Evolutionary conservation across 495 filamentous ascomycete genomes (phyloP), one percentile per base, ranked within the genome.

Genomic region (Neurospora pannonica): DNA sequence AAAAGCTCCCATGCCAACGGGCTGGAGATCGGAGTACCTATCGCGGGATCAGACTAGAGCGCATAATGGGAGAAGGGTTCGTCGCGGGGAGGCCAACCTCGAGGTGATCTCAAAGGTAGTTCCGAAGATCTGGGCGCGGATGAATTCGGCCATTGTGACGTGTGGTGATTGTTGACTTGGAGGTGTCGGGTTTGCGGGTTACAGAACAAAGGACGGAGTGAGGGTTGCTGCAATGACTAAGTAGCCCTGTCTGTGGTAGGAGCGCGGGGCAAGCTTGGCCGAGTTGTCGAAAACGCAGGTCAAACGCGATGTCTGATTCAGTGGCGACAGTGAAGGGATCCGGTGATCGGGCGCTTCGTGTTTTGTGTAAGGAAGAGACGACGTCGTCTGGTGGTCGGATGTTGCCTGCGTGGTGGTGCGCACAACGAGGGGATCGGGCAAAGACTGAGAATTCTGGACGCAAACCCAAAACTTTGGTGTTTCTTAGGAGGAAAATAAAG

Each of bases 101-200:
- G 95, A 98, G 75, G 96, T 99, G 85, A 99, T 99, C 89, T 99
- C 96, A 80, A 99, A 99, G 76, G 96, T 98, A 71, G 97, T 98
- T 83, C 96, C 97, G 81, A 99, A 99, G 83, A 99, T 98, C 90
- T 97, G 94, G 80, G 96, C 95, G 83, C 96, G 93, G 79, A 98
- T 94, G 86, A 99, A 99, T 90, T 98, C 96, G 81, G 95, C 95
- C 95, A 98, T 97, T 76, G 77, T 78, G 72, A 75, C 60, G 48
- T 60, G 48, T 60, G 74, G 74, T 70, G 78, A 71, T 72, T 73
- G 71, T 42, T 36, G 38, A 24, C 70, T 11, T 42, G 15, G 15
- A 24, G 37, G 24, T 39, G 67, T 54, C 37, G 73, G 73, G 70
- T 38, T 36, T 46, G 70, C 69, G 40, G 71, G 69, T 62, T 71